These are phyloP conservation scores for Aspergillus pseudotamarii DNA, from an alignment of 2,329 filamentous ascomycete genomes.

Conservation along the genomic window DNA sequence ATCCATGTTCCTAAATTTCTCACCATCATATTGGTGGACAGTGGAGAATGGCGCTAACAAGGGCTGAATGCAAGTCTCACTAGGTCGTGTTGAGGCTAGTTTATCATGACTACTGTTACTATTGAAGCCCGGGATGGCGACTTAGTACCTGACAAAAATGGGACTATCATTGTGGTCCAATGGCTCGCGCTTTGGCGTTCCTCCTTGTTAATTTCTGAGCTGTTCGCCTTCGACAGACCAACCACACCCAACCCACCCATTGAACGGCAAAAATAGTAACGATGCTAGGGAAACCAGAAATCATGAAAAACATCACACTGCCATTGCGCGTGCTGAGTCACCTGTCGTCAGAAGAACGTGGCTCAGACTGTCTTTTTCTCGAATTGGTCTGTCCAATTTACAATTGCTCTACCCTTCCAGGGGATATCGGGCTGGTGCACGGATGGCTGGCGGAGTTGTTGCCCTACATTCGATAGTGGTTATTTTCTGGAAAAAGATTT, in stretches of 20 bases:
- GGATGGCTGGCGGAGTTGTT: not conserved
- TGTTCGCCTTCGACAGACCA: not conserved
- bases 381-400: not conserved
- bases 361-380: too few species aligned
- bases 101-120: not conserved
- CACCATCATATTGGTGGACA: not conserved
- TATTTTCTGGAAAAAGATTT: not conserved
- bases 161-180: not conserved
- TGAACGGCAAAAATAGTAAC: not conserved
- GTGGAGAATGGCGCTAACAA: not conserved
- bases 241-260: not conserved
- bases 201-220: not conserved
- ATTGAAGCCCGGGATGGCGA: not conserved
- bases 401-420: not conserved
- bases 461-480: not conserved
- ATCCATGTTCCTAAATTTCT: slow-evolving; percentile 5
- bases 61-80: slow-evolving; percentile 15
- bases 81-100: slow-evolving; percentile 2
- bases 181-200: not conserved
- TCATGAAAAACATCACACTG: not conserved
- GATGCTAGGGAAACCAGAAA: not conserved
- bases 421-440: not conserved
- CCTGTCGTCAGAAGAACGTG: not conserved
- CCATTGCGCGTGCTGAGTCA: not conserved
- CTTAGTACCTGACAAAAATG: slow-evolving; percentile 5